Evolutionary conservation across 2,329 filamentous ascomycete species (phyloP), one percentile per base, ranked within the genome.

Genomic region (Fusarium sp.): DNA sequence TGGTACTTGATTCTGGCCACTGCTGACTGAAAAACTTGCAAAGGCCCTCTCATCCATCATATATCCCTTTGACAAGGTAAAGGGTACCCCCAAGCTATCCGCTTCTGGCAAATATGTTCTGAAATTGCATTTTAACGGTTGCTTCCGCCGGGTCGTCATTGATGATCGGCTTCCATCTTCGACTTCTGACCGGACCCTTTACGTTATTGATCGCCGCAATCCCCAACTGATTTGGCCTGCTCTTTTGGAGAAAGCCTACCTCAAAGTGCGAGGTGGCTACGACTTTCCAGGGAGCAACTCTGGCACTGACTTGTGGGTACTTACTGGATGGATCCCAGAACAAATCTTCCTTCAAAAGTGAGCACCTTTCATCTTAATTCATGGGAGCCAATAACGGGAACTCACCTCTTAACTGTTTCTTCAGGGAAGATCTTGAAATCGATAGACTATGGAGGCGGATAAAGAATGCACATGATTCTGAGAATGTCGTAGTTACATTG

Each of bases 251-350:
- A 99, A 99, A 72, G 95, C 95, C 0, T 99, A 99, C 68, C 80
- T 99, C 2, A 99, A 98, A 78, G 87, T 98, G 10, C 86, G 94
- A 52, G 95, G 95, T 25, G 95, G 95, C 31, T 99, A 99, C 73
- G 93, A 99, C 71, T 99, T 99, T 65, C 94, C 95, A 0, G 95
- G 95, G 8, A 98, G 95, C 71, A 98, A 98, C 73, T 98, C 94
- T 1, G 93, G 92, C 10, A 98, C 94, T 3, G 95, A 99, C 75
- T 78, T 99, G 4, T 96, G 92, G 86, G 89, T 96, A 2, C 77
- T 99, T 50, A 96, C 91, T 0, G 94, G 95, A 27, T 99, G 95
- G 95, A 93, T 99, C 45, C 95, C 95, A 0, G 93, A 99, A 76
- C 95, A 99, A 73, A 80, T 98, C 1, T 97, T 97, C 69, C 80